These are phyloP conservation scores for Ceratonia siliqua DNA, from an alignment of 306 rosid species.

Conservation along the genomic window DNA sequence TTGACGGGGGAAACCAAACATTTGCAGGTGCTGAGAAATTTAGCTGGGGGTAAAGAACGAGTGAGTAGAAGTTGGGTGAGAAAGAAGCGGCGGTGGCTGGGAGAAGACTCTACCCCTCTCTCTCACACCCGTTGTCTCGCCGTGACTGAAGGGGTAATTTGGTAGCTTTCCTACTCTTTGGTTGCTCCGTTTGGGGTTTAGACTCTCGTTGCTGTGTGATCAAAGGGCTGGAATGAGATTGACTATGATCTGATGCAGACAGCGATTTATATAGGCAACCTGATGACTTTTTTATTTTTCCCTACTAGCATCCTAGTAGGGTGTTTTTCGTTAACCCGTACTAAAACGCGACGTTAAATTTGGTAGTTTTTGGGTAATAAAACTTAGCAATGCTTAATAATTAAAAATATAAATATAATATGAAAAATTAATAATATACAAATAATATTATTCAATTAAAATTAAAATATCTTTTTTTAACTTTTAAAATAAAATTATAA, in stretches of 20 bases:
- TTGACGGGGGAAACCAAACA: neutral
- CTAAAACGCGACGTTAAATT: too few species aligned
- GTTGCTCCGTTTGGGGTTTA: neutral
- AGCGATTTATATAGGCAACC: neutral
- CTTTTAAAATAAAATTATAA: too few species aligned
- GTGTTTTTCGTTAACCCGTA: too few species aligned
- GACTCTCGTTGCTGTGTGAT: neutral
- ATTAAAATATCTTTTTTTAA: too few species aligned
- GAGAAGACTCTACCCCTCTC: neutral
- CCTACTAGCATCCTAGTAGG: too few species aligned
- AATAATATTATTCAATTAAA: too few species aligned
- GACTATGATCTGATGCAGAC: neutral
- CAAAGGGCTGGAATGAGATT: neutral
- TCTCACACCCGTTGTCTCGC: neutral
- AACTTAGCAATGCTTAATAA: too few species aligned
- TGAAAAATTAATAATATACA: too few species aligned
- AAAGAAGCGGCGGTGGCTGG: neutral
- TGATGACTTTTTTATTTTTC: too few species aligned
- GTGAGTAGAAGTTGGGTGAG: neutral
- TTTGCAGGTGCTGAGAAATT: neutral
- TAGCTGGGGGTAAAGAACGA: neutral
- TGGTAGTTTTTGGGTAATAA: too few species aligned
- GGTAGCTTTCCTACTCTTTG: constrained; percentile 1
- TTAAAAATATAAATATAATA: too few species aligned
- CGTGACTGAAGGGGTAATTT: constrained; percentile 35